These are phyloP conservation scores for Allantophomopsis cytisporea DNA, from an alignment of 2,329 filamentous ascomycete genomes.

Conservation along the genomic window DNA sequence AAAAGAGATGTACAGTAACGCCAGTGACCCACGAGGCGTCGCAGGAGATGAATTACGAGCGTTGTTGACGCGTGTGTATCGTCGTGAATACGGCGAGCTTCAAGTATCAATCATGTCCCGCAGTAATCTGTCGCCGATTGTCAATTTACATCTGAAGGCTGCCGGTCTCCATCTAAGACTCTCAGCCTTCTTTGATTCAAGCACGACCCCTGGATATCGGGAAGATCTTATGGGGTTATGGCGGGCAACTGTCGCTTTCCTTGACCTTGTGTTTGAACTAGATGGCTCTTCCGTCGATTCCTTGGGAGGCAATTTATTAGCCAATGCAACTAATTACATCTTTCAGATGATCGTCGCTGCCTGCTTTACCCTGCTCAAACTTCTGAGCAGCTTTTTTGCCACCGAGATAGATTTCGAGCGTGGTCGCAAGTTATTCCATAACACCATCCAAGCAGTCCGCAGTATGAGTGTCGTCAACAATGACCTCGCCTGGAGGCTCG, in stretches of 20 bases:
- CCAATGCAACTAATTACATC: conserved; percentile 62
- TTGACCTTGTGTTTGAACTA: conserved; percentile 44
- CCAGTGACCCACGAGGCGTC: conserved; percentile 56
- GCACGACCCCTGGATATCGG: conserved; percentile 55
- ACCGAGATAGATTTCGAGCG: conserved; percentile 56
- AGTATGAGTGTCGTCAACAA: conserved; percentile 64
- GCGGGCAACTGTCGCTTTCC: conserved; percentile 55
- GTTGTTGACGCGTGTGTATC: conserved; percentile 53
- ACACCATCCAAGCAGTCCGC: conserved; percentile 56
- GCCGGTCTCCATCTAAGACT: conserved; percentile 64
- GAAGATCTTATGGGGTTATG: conserved; percentile 66
- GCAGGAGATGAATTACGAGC: conserved; percentile 53
- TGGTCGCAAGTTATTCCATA: conserved; percentile 55
- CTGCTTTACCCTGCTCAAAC: conserved; percentile 63
- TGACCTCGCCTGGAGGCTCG: conserved; percentile 66
- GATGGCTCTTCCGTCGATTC: conserved; percentile 32
- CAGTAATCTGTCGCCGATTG: conserved; percentile 39
- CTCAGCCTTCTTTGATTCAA: conserved; percentile 71
- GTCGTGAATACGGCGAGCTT: conserved; percentile 49
- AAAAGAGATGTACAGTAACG: conserved; percentile 68
- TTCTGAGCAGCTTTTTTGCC: conserved; percentile 66
- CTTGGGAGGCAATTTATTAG: conserved; percentile 32
- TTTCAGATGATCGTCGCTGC: conserved; percentile 79
- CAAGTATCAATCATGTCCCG: conserved; percentile 44
- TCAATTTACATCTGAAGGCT: conserved; percentile 56